Evolutionary conservation across 805 yeast species (phyloP), one percentile per base, ranked within the genome.

Genomic region (Wickerhamomyces subpelliculosus): DNA sequence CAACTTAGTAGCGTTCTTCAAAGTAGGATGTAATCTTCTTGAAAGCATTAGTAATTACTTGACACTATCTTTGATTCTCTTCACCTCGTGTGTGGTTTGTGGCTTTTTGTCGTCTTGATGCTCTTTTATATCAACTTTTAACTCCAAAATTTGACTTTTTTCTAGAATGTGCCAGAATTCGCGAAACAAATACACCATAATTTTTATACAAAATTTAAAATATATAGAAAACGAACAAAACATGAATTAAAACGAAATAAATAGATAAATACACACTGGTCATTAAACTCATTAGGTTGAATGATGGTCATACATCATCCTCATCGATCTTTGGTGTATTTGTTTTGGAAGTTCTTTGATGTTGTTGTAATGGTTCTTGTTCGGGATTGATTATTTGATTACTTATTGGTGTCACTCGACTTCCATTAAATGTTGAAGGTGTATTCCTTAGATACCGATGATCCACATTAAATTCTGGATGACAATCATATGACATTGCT

Each of bases 401-500:
- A 19, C 22, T 29, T 14, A 29, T 12, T 11, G 32, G 32, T 10
- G 32, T 29, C 11, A 18, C 11, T 5, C 22, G 21, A 13, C 22
- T 29, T 18, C 10, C 32, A 5, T 13, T 16, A 14, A 29, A 29
- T 12, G 51, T 50, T 2, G 57, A 52, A 1, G 57, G 57, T 0
- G 57, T 52, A 39, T 45, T 47, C 36, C 58, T 41, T 12, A 53
- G 23, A 27, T 45, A 53, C 24, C 56, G 32, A 30, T 50, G 55
- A 25, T 53, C 56, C 14, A 53, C 45, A 17, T 53, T 49, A 32
- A 51, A 53, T 21, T 49, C 45, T 4, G 56, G 58, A 34, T 51
- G 48, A 12, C 46, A 49, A 6, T 49, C 55, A 9, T 14, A 55
- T 48, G 10, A 49, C 31, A 1, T 42, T 48, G 5, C 44, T 35